Evolutionary conservation across 331 rosid genomes (phyloP), one percentile per base, ranked within the genome.

Genomic region (Cydonia oblonga): DNA sequence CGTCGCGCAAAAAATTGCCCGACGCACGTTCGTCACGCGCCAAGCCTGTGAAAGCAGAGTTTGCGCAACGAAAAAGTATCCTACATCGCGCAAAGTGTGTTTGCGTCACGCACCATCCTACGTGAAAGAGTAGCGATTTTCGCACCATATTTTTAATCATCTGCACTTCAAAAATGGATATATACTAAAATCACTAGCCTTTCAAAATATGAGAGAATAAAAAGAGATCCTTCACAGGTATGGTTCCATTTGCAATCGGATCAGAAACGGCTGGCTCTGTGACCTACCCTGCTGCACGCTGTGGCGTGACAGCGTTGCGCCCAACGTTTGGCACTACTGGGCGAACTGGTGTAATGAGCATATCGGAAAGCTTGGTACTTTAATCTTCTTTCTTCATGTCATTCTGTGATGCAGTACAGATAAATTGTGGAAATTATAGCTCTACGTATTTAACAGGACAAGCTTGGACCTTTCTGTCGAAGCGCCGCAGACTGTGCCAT

Each of bases 161-260:
- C 12, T 49, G n/a, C 56, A 16, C 7, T 16, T 16, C 56, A 15
- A 23, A 63, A 38, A 32, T 29, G 49, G 1, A 10, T 30, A 32
- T 61, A 38, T 65, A 15, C 13, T 38, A 9, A 40, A 40, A 1
- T 40, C 46, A 1, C 46, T 3, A 40, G 46, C 46, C 15, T 40
- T 40, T 11, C 15, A 40, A 40, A 40, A 40, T 40, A 40, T 40
- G 46, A 40, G 46, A 40, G 15, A 40, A 40, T 40, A 67, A 51
- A 11, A 26, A 28, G 61, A 18, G 40, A 10, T 20, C 73, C 32
- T 30, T 33, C 18, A 67, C 79, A 90, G 96, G 96, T 72, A 76
- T 92, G 92, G 95, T 92, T 75, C 92, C 98, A 75, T 92, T 92
- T 70, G 92, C 98, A 38, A 76, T 92, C 72, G 96, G 96, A 71